These are phyloP conservation scores for Petrea volubilis DNA, from an alignment of 257 asterid species.

Conservation along the genomic window DNA sequence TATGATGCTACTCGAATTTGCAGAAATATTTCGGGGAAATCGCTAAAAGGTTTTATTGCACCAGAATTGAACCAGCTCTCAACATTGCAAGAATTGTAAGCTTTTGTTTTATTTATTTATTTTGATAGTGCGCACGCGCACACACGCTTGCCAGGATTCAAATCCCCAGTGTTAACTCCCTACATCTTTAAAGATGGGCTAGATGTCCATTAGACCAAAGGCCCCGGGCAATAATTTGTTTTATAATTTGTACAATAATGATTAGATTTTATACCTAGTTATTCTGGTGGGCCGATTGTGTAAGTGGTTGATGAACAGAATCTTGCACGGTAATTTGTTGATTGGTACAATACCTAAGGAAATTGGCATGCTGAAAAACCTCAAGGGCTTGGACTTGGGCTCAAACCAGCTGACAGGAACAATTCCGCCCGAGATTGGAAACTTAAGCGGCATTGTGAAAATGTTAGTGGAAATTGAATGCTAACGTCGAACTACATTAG, in stretches of 20 bases:
- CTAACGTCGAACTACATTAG: conserved; percentile 3
- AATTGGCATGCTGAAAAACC: conserved; percentile 66
- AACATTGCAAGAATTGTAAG: conserved; percentile 80
- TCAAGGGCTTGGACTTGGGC: conserved; percentile 81
- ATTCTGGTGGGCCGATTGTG: conserved; percentile 11
- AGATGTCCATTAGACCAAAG: no score
- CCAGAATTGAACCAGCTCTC: conserved; percentile 63
- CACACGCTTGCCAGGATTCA: no score
- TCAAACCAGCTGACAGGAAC: conserved; percentile 71
- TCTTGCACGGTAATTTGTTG: conserved; percentile 72
- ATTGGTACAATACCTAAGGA: conserved; percentile 77
- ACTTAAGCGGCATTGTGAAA: conserved; percentile 56
- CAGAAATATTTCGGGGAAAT: conserved; percentile 78
- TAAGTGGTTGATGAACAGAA: conserved; percentile 42
- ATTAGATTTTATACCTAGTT: neutral
- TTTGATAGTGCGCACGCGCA: no score
- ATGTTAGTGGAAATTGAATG: conserved; percentile 53
- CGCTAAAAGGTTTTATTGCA: conserved; percentile 76
- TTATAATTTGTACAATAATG: no score
- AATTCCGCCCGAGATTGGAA: conserved; percentile 73
- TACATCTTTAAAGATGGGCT: no score
- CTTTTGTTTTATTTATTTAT: neutral
- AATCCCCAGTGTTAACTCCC: no score
- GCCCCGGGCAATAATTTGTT: no score
- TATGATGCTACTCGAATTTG: conserved; percentile 29